phyloP scores from a whole-genome alignment of 2,329 filamentous ascomycete genomes.

The Drechslera avenae region DNA sequence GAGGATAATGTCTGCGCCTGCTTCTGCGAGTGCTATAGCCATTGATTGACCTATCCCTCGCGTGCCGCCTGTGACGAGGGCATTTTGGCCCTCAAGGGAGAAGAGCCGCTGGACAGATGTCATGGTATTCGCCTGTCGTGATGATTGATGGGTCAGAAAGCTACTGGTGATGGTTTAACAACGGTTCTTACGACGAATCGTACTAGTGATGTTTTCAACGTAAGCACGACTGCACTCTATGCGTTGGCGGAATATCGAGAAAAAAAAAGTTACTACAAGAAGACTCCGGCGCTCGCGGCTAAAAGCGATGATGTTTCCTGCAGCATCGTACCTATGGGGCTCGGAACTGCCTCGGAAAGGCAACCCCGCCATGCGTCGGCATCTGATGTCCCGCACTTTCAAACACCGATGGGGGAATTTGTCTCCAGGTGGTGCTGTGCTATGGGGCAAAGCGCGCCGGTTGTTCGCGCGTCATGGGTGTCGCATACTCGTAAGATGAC shows the following conservation, averaged over 20 bases:
- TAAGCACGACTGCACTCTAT: background rate
- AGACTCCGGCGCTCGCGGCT: constrained; percentile 5
- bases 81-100: constrained; percentile 56
- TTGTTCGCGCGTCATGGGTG: constrained; percentile 16
- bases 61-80: constrained; percentile 57
- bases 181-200: background rate
- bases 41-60: constrained; percentile 58
- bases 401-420: constrained; percentile 41
- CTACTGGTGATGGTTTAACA: background rate
- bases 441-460: constrained; percentile 31
- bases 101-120: constrained; percentile 50
- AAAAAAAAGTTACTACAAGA: background rate
- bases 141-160: constrained; percentile 16
- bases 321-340: constrained; percentile 10
- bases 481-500: constrained; percentile 2
- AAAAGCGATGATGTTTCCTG: constrained; percentile 8
- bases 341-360: constrained; percentile 38
- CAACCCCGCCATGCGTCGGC: constrained; percentile 35
- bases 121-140: constrained; percentile 24
- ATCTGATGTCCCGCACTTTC: constrained; percentile 35
- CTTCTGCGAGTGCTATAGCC: constrained; percentile 57
- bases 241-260: background rate
- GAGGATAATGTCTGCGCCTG: constrained; percentile 57
- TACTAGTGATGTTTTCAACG: background rate
- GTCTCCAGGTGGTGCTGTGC: constrained; percentile 29